Evolutionary conservation across 768 basidiomycete species (phyloP), one percentile per base, ranked within the genome.

Genomic region (Scleroderma citrinum): DNA sequence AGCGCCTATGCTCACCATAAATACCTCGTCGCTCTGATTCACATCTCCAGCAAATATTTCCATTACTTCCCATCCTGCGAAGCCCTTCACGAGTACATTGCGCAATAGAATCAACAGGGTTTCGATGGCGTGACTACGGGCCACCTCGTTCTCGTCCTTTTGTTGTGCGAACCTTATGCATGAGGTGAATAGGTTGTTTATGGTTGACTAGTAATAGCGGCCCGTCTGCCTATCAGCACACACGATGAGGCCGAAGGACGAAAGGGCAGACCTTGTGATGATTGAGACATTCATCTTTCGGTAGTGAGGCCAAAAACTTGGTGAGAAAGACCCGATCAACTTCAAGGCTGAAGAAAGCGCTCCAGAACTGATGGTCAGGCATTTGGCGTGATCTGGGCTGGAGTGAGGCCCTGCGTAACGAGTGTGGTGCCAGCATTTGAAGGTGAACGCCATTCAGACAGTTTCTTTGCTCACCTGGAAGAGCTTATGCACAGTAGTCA

Each of bases 11-110:
- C 58, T 45, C 43, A 72, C 83, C 66, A 73, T 77, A 62, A 87
- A 85, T 11, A 79, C 69, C 16, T 50, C 54, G 59, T 86, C 84
- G 46, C 82, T 83, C 46, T 76, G 69, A 11, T 64, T 68, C 5
- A 83, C 79, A 37, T 76, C 77, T 13, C 81, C 81, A 2, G 81
- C 82, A 38, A 85, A 74, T 20, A 83, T 61, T 35, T 85, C 78
- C 83, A 87, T 87, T 7, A 80, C 73, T 57, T 87, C 85, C 82
- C 81, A 85, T 26, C 85, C 85, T 3, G 78, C 73, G 1, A 80
- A 61, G 47, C 77, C 76, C 65, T 85, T 85, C 32, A 68, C 68
- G 46, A 86, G 66, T 16, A 83, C 59, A 46, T 69, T 69, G 10
- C 75, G 72, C 19, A 76, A 58, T 3, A 80, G 29, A 13, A 80